Percentiles rank a stretch among this genome's conserved stretches.
Conservation (phyloP, 2,329 filamentous ascomycete genomes). For the Fonsecaea monophora region DNA sequence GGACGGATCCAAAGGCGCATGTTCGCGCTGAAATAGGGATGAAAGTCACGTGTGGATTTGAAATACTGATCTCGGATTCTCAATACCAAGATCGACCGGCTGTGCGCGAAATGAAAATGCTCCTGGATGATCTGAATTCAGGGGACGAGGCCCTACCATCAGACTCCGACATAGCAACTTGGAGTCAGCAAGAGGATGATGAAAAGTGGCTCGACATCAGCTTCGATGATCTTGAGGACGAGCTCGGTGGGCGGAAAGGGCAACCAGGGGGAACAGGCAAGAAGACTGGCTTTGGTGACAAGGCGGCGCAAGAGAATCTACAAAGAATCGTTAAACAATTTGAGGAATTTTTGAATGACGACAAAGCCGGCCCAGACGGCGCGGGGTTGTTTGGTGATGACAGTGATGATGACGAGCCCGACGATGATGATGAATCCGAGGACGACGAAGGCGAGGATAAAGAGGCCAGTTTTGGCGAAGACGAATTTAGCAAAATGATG, state of each 20-base stretch:
- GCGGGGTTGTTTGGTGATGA: conserved; percentile 73
- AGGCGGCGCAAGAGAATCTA: conserved; percentile 63
- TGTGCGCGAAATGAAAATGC: conserved; percentile 75
- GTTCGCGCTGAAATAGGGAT: conserved; percentile 73
- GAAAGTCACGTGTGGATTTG: conserved; percentile 88
- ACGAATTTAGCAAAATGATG: conserved; percentile 87
- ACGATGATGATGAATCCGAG: conserved; percentile 61
- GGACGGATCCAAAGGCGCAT: conserved; percentile 54
- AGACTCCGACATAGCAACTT: conserved; percentile 73
- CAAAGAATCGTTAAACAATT: conserved; percentile 94
- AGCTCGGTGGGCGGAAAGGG: conserved; percentile 67
- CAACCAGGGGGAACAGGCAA: conserved; percentile 34
- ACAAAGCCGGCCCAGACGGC: conserved; percentile 79
- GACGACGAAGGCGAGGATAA: conserved; percentile 72
- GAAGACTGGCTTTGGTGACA: conserved; percentile 52
- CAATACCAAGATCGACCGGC: conserved; percentile 71
- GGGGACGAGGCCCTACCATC: conserved; percentile 75
- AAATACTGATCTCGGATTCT: conserved; percentile 77
- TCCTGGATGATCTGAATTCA: conserved; percentile 76
- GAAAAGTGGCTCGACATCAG: conserved; percentile 93
- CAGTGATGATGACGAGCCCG: conserved; percentile 58
- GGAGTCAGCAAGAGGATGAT: conserved; percentile 77
- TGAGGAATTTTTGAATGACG: conserved; percentile 87
- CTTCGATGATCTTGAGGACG: conserved; percentile 84
- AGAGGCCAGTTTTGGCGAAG: conserved; percentile 81